Evolutionary conservation across 2,329 filamentous ascomycete genomes (phyloP).

Genomic region (Neocucurbitaria cava): DNA sequence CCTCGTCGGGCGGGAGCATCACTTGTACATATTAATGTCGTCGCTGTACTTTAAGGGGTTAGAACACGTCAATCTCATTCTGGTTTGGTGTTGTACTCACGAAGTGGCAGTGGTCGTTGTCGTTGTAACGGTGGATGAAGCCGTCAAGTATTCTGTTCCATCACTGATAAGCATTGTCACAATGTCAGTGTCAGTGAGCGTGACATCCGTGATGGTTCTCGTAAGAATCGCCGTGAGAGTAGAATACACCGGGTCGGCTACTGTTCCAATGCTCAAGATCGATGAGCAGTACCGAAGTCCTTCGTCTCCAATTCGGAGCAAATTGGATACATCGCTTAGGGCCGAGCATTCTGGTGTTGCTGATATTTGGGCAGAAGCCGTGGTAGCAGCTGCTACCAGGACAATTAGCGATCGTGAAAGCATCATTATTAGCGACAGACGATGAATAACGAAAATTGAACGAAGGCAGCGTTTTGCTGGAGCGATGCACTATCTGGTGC

Average conservation of each 20-base stretch:
- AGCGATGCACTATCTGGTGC: no score
- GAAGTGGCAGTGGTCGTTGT: not conserved
- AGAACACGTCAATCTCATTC: not conserved
- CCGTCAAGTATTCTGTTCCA: not conserved
- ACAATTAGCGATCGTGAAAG: not conserved
- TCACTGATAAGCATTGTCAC: not conserved
- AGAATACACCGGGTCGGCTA: not conserved
- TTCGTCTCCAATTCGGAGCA: not conserved
- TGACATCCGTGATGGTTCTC: not conserved
- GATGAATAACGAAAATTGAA: not conserved
- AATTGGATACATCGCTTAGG: not conserved
- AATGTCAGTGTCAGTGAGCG: not conserved
- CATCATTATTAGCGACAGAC: not conserved
- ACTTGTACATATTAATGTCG: not conserved
- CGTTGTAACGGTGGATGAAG: not conserved
- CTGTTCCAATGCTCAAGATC: not conserved
- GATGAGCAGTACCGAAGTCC: conserved; percentile 1
- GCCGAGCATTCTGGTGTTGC: not conserved
- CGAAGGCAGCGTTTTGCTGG: no score
- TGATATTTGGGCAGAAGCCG: not conserved
- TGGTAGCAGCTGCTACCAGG: not conserved
- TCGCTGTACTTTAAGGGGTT: not conserved
- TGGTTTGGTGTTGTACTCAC: not conserved
- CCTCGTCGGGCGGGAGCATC: not conserved
- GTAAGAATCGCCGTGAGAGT: not conserved